A percentile compares a stretch with the other conserved stretches of the same genome.
Evolutionary conservation across 2,329 filamentous ascomycete genomes (phyloP).

Genomic region (Trichoderma endophyticum): DNA sequence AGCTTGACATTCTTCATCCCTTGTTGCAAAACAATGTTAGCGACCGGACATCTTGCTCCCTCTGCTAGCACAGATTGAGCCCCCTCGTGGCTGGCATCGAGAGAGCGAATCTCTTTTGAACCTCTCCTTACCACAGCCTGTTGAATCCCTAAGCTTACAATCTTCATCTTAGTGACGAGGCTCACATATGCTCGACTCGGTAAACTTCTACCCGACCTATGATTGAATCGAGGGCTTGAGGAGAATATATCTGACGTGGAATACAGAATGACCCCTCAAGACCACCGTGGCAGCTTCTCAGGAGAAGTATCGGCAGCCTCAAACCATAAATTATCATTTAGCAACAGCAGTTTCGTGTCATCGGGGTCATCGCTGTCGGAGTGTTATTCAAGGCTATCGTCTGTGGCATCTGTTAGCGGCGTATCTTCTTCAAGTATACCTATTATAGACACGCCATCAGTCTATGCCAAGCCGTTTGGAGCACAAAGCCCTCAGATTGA

Average conservation of each 20-base stretch:
- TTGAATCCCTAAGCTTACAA: not conserved
- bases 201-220: not conserved
- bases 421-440: slow-evolving; percentile 35
- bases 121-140: not conserved
- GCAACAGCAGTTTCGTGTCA: slow-evolving; percentile 51
- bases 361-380: slow-evolving; percentile 46
- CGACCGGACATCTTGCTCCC: not conserved
- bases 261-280: not conserved
- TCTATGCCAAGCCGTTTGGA: slow-evolving; percentile 37
- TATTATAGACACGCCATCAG: slow-evolving; percentile 36
- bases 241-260: not conserved
- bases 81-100: not conserved
- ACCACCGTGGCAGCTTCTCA: not conserved
- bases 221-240: not conserved
- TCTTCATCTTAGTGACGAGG: not conserved
- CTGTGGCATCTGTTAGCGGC: slow-evolving; percentile 49
- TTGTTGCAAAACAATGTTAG: not conserved
- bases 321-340: slow-evolving; percentile 42
- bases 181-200: not conserved
- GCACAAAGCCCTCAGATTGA: slow-evolving; percentile 21
- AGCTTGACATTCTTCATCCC: not conserved
- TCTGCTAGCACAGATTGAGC: not conserved
- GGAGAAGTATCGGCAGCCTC: not conserved
- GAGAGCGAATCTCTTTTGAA: not conserved
- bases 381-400: slow-evolving; percentile 53